phyloP scores from a whole-genome alignment of 371 early-diverging fungal genomes.

The Mortierella sp. region DNA sequence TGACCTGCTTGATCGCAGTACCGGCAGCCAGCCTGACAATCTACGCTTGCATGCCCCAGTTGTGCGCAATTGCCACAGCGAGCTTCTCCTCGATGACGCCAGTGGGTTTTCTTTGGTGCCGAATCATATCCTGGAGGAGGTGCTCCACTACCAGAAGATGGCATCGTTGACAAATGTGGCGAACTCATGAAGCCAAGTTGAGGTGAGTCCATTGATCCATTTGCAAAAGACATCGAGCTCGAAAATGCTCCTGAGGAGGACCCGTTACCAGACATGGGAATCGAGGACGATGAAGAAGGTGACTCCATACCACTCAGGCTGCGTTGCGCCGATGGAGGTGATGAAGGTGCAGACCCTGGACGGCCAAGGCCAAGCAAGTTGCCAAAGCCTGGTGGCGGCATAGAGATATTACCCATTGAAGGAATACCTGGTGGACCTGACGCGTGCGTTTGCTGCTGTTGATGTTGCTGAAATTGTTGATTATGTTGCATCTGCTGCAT shows the following conservation, averaged over 20 bases:
- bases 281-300: slow-evolving; percentile 3
- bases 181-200: slow-evolving; percentile 5
- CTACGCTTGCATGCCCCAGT: slow-evolving; percentile 63
- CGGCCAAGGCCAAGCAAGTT: slow-evolving; percentile 36
- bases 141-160: slow-evolving; percentile 12
- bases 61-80: slow-evolving; percentile 69
- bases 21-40: slow-evolving; percentile 60
- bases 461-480: slow-evolving; percentile 40
- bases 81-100: slow-evolving; percentile 56
- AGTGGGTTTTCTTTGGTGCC: slow-evolving; percentile 50
- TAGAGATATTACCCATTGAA: slow-evolving; percentile 20
- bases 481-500: slow-evolving; percentile 45
- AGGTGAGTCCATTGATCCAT: slow-evolving; percentile 33
- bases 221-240: slow-evolving; percentile 8
- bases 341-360: slow-evolving; percentile 45
- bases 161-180: slow-evolving; percentile 20
- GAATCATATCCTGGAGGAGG: slow-evolving; percentile 32
- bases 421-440: slow-evolving; percentile 44
- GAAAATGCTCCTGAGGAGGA: slow-evolving; percentile 23
- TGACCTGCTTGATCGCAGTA: slow-evolving; percentile 45
- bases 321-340: slow-evolving; percentile 32
- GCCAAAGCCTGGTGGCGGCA: slow-evolving; percentile 48
- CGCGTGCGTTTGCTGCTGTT: slow-evolving; percentile 26
- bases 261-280: slow-evolving; percentile 15
- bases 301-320: slow-evolving; percentile 30